phyloP scores from a whole-genome alignment of 495 filamentous ascomycete species.

The Symbiotaphrina buchneri region DNA sequence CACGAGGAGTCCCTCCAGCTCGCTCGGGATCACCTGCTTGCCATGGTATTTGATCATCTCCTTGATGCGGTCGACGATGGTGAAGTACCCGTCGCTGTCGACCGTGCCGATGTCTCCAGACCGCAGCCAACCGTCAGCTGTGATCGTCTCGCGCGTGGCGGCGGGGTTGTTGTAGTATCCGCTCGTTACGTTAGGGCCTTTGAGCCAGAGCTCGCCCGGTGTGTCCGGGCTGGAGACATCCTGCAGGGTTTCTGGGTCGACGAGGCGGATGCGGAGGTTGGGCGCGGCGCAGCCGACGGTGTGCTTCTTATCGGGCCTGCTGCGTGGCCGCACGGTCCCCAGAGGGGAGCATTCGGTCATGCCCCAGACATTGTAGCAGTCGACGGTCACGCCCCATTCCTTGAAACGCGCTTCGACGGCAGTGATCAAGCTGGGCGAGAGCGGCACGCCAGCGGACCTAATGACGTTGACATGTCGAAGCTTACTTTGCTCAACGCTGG shows the following conservation, averaged over 20 bases:
- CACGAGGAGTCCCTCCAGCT: constrained; percentile 40
- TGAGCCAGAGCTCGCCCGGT: constrained; percentile 36
- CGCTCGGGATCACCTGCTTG: constrained; percentile 45
- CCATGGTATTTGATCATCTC: constrained; percentile 62
- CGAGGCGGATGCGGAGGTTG: constrained; percentile 36
- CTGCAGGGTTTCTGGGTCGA: constrained; percentile 21
- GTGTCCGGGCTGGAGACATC: constrained; percentile 23
- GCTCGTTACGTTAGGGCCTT: constrained; percentile 32
- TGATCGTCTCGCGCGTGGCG: constrained; percentile 36
- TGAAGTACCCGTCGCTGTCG: constrained; percentile 31
- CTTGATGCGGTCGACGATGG: constrained; percentile 57
- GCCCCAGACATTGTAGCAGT: constrained; percentile 40
- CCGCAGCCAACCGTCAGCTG: constrained; percentile 33
- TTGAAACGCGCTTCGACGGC: constrained; percentile 47
- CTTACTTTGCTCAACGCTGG: too few relatives aligned
- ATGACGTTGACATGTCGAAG: too few relatives aligned
- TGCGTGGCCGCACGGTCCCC: constrained; percentile 32
- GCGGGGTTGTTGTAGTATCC: constrained; percentile 30
- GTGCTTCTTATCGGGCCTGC: constrained; percentile 28
- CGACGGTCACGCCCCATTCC: constrained; percentile 1
- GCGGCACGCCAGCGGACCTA: too few relatives aligned
- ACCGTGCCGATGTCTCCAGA: constrained; percentile 46
- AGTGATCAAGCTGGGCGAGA: too few relatives aligned
- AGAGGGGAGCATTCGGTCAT: constrained; percentile 45
- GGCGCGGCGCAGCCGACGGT: constrained; percentile 35